A percentile compares a stretch with the other conserved stretches of the same genome.
These are phyloP conservation scores for Euphorbia peplus DNA, from an alignment of 345 rosid genomes.

Conservation along the genomic window DNA sequence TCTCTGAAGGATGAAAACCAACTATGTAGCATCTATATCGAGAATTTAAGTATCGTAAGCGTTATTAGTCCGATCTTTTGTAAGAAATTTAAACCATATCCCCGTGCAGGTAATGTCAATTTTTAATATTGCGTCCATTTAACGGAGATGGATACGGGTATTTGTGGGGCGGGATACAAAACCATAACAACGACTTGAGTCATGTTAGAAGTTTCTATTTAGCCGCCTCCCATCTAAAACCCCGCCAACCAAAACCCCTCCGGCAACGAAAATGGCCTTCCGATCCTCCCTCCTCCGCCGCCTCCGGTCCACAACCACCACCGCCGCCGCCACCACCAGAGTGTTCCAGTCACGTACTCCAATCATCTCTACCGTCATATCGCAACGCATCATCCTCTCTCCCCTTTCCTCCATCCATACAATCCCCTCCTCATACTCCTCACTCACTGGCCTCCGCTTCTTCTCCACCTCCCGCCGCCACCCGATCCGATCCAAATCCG, in stretches of 20 bases:
- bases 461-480: constrained; percentile 59
- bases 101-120: too few species aligned
- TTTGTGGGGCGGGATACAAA: too few species aligned
- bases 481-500: constrained; percentile 52
- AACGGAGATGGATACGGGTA: too few species aligned
- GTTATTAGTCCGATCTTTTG: too few species aligned
- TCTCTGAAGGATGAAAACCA: too few species aligned
- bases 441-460: constrained; percentile 39
- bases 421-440: constrained; percentile 21
- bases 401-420: constrained; percentile 29
- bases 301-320: constrained; percentile 13
- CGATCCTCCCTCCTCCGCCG: constrained; percentile 49
- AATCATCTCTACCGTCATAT: constrained; percentile 21
- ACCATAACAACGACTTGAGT: neutral
- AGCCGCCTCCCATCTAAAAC: constrained; percentile 5
- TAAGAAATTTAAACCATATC: too few species aligned
- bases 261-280: constrained; percentile 42
- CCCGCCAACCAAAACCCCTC: neutral
- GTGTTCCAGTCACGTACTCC: constrained; percentile 23
- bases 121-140: too few species aligned
- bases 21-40: too few species aligned
- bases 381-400: constrained; percentile 20
- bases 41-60: too few species aligned
- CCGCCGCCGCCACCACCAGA: constrained; percentile 14
- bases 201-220: neutral